Evolutionary conservation across 2,329 filamentous ascomycete genomes (phyloP).

Genomic region (Fusarium staphyleae): DNA sequence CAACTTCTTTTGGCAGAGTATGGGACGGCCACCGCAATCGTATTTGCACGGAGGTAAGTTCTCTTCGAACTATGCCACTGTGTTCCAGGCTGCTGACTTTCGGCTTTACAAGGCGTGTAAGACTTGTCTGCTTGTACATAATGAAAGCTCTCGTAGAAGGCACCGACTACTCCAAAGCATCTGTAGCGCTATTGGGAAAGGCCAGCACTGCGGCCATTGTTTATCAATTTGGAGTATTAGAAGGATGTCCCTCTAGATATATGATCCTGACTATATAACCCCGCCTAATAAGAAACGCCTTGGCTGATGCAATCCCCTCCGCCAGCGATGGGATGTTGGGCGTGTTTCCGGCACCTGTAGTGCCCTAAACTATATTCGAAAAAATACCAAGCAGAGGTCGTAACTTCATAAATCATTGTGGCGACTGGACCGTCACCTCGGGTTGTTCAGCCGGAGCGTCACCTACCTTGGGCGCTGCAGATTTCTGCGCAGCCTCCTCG

Average conservation of each 20-base stretch:
- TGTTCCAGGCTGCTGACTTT: conserved; percentile 2
- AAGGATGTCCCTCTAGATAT: conserved; percentile 17
- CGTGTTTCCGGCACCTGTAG: conserved; percentile 20
- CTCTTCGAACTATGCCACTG: neutral
- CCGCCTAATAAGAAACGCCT: conserved; percentile 42
- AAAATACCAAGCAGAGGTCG: conserved; percentile 15
- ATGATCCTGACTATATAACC: conserved; percentile 25
- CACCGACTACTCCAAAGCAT: no score
- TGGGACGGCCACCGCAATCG: no score
- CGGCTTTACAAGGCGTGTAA: neutral
- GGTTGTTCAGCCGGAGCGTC: conserved; percentile 35
- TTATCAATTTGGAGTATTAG: conserved; percentile 14
- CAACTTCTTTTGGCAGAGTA: no score
- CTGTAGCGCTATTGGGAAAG: no score
- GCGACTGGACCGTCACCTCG: conserved; percentile 38
- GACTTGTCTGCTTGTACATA: no score
- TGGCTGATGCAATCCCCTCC: conserved; percentile 37
- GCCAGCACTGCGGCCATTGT: neutral
- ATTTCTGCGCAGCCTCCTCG: conserved; percentile 48
- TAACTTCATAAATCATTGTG: conserved; percentile 38
- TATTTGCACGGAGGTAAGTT: conserved; percentile 6
- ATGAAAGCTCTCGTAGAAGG: no score
- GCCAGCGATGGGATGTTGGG: conserved; percentile 20
- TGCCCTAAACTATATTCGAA: conserved; percentile 13
- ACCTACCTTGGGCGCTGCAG: conserved; percentile 31